Base-by-base conservation (phyloP, 2,329 filamentous ascomycete species). In the Xylariaceae sp. region DNA sequence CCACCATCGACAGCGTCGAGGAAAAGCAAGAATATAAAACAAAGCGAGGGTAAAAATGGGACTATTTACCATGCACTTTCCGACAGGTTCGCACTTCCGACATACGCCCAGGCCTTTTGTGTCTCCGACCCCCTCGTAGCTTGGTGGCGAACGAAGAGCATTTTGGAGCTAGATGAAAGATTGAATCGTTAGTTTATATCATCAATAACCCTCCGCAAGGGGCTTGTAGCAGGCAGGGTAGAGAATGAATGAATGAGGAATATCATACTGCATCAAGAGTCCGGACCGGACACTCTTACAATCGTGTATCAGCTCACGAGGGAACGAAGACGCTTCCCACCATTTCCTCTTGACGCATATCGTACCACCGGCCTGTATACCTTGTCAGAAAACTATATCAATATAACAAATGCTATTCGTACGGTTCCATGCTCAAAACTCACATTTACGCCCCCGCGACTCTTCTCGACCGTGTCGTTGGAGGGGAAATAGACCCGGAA, bases 21-120 rank as follows among this genome's bases (percentile, higher is more conserved):
- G n/a, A n/a, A n/a, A n/a, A n/a, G n/a, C n/a, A n/a, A n/a, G n/a
- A n/a, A n/a, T n/a, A n/a, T n/a, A n/a, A n/a, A n/a, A n/a, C n/a
- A n/a, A n/a, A n/a, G n/a, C n/a, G n/a, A 24, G 17, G 29, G 19
- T 11, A 37, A 19, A 12, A 17, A 21, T 28, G 13, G n/a, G n/a
- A n/a, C n/a, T 2, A 68, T 78, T 69, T 65, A 88, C 85, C 92
- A 98, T 19, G 92, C 92, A 59, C 85, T 89, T 62, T 96, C 88
- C 0, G 88, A 94, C 18, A 95, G 65, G 63, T 98, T 98, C 6
- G 88, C 87, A 52, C 87, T 94, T 12, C 92, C 92, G 26, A 95
- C 66, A 56, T 97, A 97, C 2, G 76, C 83, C 83, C 87, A 97
- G 4, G 80, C 79, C 21, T 47, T 38, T 41, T 55, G 51, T 24